phyloP scores from a whole-genome alignment of 2,329 filamentous ascomycete species.

The Trichoderma sp. region DNA sequence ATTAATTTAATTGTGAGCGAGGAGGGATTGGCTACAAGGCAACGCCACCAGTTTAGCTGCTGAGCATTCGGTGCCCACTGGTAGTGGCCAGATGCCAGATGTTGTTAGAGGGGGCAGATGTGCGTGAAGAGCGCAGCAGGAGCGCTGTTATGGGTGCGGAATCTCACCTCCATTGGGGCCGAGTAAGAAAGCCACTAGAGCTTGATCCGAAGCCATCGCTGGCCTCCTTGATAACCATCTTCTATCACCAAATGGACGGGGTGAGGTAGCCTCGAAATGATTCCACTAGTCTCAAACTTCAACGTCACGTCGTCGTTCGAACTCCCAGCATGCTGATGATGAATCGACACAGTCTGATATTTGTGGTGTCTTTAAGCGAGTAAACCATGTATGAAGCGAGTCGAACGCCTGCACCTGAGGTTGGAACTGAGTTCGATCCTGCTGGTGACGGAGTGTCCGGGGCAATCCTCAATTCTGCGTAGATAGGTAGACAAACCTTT shows the following conservation, averaged over 20 bases:
- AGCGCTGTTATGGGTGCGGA: slow-evolving; percentile 14
- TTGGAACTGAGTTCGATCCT: no score
- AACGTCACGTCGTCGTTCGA: no score
- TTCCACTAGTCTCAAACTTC: no score
- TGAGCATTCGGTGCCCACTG: slow-evolving; percentile 8
- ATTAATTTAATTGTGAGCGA: not conserved
- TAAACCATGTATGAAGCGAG: no score
- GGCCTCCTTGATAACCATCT: not conserved
- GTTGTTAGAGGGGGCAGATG: slow-evolving; percentile 18
- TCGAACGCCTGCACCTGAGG: no score
- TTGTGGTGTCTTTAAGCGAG: no score
- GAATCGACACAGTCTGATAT: no score
- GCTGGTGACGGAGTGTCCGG: slow-evolving; percentile 1
- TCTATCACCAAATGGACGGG: not conserved
- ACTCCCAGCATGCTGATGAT: no score
- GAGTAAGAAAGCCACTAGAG: not conserved
- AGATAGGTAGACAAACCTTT: not conserved
- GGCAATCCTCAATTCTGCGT: not conserved
- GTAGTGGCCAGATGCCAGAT: slow-evolving; percentile 1
- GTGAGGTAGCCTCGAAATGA: not conserved
- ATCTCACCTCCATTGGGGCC: not conserved
- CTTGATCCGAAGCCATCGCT: not conserved
- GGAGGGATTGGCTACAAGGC: not conserved
- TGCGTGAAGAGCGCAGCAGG: slow-evolving; percentile 3
- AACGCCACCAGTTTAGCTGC: slow-evolving; percentile 21